Conservation (phyloP, 805 yeast genomes). For the Kodamaea kaohsiungensis region DNA sequence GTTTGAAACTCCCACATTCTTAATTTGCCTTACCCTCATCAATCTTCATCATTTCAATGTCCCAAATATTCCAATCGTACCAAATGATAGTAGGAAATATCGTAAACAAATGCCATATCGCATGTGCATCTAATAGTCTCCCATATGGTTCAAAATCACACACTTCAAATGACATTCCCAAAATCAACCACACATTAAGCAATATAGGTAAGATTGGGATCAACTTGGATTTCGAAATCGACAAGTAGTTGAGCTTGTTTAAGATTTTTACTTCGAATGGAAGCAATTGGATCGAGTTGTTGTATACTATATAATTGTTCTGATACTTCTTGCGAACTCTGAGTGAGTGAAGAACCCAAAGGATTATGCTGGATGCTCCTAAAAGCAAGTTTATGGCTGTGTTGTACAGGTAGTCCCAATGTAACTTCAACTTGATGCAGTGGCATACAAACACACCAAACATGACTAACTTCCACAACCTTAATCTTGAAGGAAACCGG, state of each 20-base stretch:
- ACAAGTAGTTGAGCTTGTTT: slow-evolving; percentile 30
- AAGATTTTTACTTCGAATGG: slow-evolving; percentile 41
- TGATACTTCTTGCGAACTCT: slow-evolving; percentile 17
- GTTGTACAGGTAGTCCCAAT: slow-evolving; percentile 45
- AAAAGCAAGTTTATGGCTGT: slow-evolving; percentile 30
- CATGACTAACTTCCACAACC: slow-evolving; percentile 20
- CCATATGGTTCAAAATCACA: slow-evolving; percentile 36
- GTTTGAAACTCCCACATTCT: background rate
- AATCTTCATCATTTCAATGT: slow-evolving; percentile 31
- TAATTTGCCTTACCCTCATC: slow-evolving; percentile 8
- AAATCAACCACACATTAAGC: slow-evolving; percentile 33
- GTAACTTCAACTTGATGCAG: slow-evolving; percentile 22
- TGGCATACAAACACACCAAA: slow-evolving; percentile 25
- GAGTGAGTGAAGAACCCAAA: slow-evolving; percentile 39
- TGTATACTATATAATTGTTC: slow-evolving; percentile 21
- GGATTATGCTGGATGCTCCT: slow-evolving; percentile 28
- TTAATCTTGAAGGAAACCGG: slow-evolving; percentile 13
- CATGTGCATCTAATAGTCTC: slow-evolving; percentile 79
- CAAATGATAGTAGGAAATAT: slow-evolving; percentile 76
- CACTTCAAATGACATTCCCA: slow-evolving; percentile 35
- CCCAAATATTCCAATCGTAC: slow-evolving; percentile 62
- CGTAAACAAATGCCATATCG: slow-evolving; percentile 91
- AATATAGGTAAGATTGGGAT: slow-evolving; percentile 38
- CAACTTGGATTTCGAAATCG: slow-evolving; percentile 24
- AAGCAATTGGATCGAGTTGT: slow-evolving; percentile 37